Evolutionary conservation across 306 rosid genomes (phyloP), one percentile per base, ranked within the genome.

Genomic region (Leucaena leucocephala): DNA sequence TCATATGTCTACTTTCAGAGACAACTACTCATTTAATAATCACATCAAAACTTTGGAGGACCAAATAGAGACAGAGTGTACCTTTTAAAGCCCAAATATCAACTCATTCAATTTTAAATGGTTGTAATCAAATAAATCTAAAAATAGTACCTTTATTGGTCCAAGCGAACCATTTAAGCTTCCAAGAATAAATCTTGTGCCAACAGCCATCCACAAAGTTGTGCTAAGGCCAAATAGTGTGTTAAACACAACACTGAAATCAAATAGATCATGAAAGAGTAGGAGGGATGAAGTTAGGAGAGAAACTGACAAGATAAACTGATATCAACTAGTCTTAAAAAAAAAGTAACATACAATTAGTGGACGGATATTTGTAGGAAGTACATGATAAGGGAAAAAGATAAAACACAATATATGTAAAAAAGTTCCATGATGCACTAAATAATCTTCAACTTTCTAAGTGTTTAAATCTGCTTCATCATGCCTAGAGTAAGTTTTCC

Each of bases 221-320:
- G 91, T 80, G 86, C 98, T 94, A n/a, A 95, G 94, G 80, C 98
- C 98, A 81, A 95, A 95, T 16, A 92, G 81, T 81, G 93, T 87
- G 87, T 95, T 95, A 90, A 86, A 88, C 63, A 91, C 74, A 65
- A 95, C 76, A 87, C 98, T 95, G 86, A 62, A 76, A 80, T 59
- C 68, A 71, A 49, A 21, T 36, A 44, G 16, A 46, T 46, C 1
- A 46, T 46, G 50, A 0, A 46, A 46, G 50, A 13, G 50, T 2
- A 4, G 50, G 50, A 46, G 50, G 50, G 50, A 46, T 46, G 50
- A 46, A 13, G 16, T 46, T 46, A 11, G 50, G 5, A 46, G 50
- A 45, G 50, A 45, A 45, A 45, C 50, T 8, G 8, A 43, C 12
- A 43, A 43, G 46, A 2, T 9, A 43, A 43, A 9, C 46, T 43